These are phyloP conservation scores for Helianthus tuberosus DNA, from an alignment of 129 eudicot species.

Conservation along the genomic window DNA sequence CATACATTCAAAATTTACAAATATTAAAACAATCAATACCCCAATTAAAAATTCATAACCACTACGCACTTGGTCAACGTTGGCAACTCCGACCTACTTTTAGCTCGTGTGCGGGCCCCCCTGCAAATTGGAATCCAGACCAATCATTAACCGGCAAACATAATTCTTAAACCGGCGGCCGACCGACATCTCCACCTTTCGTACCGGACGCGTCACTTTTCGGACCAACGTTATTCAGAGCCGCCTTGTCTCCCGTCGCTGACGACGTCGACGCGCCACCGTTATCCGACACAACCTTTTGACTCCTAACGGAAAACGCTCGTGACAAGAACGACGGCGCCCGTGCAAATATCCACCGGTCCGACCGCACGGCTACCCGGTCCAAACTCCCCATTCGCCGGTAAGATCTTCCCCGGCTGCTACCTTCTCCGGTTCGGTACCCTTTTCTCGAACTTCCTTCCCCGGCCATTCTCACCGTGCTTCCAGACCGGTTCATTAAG, in stretches of 20 bases:
- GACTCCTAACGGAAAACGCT: conserved; percentile 59
- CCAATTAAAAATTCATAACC: conserved; percentile 19
- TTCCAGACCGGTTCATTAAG: conserved; percentile 58
- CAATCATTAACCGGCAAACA: conserved; percentile 9
- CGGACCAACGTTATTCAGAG: conserved; percentile 47
- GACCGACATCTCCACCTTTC: conserved; percentile 40
- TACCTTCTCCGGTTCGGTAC: conserved; percentile 52
- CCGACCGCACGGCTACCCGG: conserved; percentile 43
- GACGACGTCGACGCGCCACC: conserved; percentile 53
- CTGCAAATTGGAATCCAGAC: neutral
- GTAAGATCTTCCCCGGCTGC: conserved; percentile 40
- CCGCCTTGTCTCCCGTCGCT: conserved; percentile 35
- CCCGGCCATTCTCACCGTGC: conserved; percentile 43
- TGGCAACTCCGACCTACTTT: conserved; percentile 23
- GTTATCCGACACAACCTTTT: conserved; percentile 55
- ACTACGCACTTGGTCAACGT: conserved; percentile 20
- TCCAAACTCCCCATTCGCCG: conserved; percentile 54
- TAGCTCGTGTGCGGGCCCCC: conserved; percentile 21
- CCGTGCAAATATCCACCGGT: conserved; percentile 64
- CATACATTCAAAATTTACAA: conserved; percentile 26
- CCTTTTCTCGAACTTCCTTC: conserved; percentile 60
- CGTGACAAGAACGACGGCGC: conserved; percentile 60
- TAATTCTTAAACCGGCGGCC: conserved; percentile 60
- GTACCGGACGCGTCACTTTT: conserved; percentile 51
- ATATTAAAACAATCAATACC: neutral